phyloP scores from a whole-genome alignment of 1,284 basidiomycete species.

The Vanrija humicola region DNA sequence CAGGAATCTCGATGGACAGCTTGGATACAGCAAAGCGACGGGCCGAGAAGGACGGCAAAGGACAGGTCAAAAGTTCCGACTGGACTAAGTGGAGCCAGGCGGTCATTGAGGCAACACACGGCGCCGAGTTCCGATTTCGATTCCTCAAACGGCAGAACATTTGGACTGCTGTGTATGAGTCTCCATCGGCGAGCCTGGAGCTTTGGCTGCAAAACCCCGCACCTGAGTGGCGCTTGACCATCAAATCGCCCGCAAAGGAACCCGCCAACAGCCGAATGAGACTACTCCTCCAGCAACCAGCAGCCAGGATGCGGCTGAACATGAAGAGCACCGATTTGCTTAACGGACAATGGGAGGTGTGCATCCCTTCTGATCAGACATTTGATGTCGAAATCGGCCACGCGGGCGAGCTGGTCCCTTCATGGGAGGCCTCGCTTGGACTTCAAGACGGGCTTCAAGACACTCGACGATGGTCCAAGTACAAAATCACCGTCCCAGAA shows the following conservation, averaged over 20 bases:
- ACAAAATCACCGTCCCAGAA: constrained; percentile 61
- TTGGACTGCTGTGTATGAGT: constrained; percentile 79
- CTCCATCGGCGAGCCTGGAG: constrained; percentile 67
- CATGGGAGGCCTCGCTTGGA: constrained; percentile 83
- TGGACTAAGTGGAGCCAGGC: constrained; percentile 69
- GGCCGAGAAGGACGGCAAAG: constrained; percentile 21
- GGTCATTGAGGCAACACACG: constrained; percentile 59
- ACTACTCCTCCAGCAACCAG: constrained; percentile 65
- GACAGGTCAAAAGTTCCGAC: constrained; percentile 47
- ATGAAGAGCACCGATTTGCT: constrained; percentile 53
- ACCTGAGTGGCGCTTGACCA: constrained; percentile 83
- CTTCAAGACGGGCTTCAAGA: constrained; percentile 64
- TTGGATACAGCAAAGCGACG: constrained; percentile 45
- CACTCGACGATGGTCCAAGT: constrained; percentile 62
- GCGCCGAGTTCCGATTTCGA: constrained; percentile 72
- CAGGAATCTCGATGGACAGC: too few relatives aligned
- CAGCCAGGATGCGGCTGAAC: constrained; percentile 65
- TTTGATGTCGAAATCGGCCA: constrained; percentile 64
- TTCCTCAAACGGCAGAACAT: constrained; percentile 79
- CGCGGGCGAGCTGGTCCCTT: constrained; percentile 66
- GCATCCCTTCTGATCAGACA: constrained; percentile 61
- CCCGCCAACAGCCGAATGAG: constrained; percentile 79
- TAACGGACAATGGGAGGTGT: constrained; percentile 74
- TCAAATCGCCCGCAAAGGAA: constrained; percentile 62
- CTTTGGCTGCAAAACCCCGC: constrained; percentile 69